Evolutionary conservation across 495 filamentous ascomycete genomes (phyloP), one percentile per base, ranked within the genome.

Genomic region (Lophiostoma macrostomum): DNA sequence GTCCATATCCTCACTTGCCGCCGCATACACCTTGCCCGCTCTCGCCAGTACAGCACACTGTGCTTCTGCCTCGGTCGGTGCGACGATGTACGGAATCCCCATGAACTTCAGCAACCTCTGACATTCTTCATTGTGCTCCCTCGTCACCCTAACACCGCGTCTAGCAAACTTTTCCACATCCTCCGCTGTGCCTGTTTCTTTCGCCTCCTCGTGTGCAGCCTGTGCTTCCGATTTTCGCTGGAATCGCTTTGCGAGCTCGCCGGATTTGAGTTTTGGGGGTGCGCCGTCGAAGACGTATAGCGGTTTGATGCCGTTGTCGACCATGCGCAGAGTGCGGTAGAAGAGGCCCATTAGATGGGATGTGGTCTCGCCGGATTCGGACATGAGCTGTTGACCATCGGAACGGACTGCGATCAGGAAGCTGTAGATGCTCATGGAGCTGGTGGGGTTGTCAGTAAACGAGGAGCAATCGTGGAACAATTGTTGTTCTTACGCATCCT

Each of bases 281-380:
- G 90, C 88, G 32, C 93, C 93, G 65, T 98, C 93, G 68, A 98
- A 98, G 37, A 98, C 93, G 71, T 93, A 98, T 62, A 98, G 79
- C 0, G 93, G 93, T 65, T 97, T 98, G 72, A 98, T 96, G 45
- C 93, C 93, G 63, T 96, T 96, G 71, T 98, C 93, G 67, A 97
- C 87, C 69, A 98, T 96, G 62, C 93, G 88, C 1, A 98, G 79
- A 0, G 93, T 98, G 56, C 93, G 93, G 76, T 98, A 98, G 73
- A 98, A 98, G 85, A 98, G 90, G 59, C 93, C 93, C 91, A 97
- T 95, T 16, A 98, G 74, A 69, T 98, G 93, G 6, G 93, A 97
- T 0, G 93, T 98, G 0, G 93, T 98, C 58, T 96, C 90, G 59
- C 93, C 93, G 32, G 80, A 82, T 58, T 98, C 93, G 64, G 81